Conservation (phyloP, 208 protist genomes). For the Leishmania guyanensis region DNA sequence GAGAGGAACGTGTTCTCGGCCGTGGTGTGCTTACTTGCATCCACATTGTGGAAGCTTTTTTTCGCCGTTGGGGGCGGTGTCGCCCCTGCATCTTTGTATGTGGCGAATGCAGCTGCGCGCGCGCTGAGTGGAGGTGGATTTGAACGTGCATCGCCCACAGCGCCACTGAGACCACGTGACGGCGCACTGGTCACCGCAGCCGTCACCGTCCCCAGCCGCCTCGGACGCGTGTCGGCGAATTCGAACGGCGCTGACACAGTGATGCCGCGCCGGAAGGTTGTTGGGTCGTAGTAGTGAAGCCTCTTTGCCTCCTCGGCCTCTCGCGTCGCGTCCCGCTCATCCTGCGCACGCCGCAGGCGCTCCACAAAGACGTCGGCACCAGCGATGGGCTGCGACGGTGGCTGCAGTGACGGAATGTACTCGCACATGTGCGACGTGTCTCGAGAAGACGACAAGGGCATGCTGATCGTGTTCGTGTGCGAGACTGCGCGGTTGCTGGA, state of each 20-base stretch:
- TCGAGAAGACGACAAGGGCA: conserved; percentile 2
- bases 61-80: background rate
- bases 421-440: background rate
- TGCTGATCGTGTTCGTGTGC: background rate
- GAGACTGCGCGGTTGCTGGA: background rate
- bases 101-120: background rate
- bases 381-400: conserved; percentile 18
- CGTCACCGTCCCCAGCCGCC: conserved; percentile 3
- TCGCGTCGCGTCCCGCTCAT: conserved; percentile 24
- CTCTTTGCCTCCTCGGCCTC: conserved; percentile 45
- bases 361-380: conserved; percentile 51
- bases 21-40: conserved; percentile 4
- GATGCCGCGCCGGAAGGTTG: conserved; percentile 35
- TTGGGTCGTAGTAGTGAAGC: conserved; percentile 35
- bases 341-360: conserved; percentile 43
- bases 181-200: conserved; percentile 5
- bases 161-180: background rate
- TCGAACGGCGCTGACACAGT: conserved; percentile 58
- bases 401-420: conserved; percentile 26
- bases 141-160: no score
- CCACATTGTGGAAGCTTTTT: background rate
- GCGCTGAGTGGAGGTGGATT: background rate
- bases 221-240: conserved; percentile 19
- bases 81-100: background rate
- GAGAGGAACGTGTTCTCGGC: conserved; percentile 43